These are phyloP conservation scores for Sugiyamaella japonica DNA, from an alignment of 1,139 yeast species.

Conservation along the genomic window DNA sequence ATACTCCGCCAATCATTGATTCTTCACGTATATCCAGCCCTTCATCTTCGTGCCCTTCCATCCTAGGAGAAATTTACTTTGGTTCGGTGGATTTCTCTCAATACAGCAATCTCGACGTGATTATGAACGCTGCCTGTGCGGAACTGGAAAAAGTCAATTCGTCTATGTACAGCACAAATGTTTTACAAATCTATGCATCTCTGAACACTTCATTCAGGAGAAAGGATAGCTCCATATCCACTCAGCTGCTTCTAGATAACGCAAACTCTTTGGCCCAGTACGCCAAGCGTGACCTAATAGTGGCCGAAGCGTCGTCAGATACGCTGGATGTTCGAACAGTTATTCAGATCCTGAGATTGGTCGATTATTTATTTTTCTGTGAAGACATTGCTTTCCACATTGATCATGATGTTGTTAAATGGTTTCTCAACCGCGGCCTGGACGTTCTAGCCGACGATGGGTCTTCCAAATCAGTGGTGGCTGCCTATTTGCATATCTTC, in stretches of 20 bases:
- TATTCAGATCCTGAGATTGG: slow-evolving; percentile 30
- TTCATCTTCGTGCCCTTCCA: background rate
- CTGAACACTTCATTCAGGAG: slow-evolving; percentile 26
- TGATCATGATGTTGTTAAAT: slow-evolving; percentile 28
- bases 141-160: slow-evolving; percentile 23
- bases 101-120: slow-evolving; percentile 23
- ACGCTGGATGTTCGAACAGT: slow-evolving; percentile 26
- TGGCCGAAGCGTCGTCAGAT: slow-evolving; percentile 23
- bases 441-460: slow-evolving; percentile 27
- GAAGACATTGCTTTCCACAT: slow-evolving; percentile 27
- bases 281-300: slow-evolving; percentile 29
- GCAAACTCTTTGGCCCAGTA: slow-evolving; percentile 24
- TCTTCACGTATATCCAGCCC: background rate
- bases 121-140: slow-evolving; percentile 27
- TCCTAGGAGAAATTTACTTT: slow-evolving; percentile 28
- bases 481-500: slow-evolving; percentile 33
- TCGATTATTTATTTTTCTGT: slow-evolving; percentile 31
- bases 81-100: slow-evolving; percentile 25
- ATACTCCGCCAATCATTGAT: background rate
- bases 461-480: slow-evolving; percentile 30
- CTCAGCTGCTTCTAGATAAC: slow-evolving; percentile 24
- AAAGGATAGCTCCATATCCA: slow-evolving; percentile 23
- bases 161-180: slow-evolving; percentile 2
- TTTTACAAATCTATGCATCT: slow-evolving; percentile 29
- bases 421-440: slow-evolving; percentile 31